phyloP scores from a whole-genome alignment of 208 protist species.

The Phytomonas sp. region DNA sequence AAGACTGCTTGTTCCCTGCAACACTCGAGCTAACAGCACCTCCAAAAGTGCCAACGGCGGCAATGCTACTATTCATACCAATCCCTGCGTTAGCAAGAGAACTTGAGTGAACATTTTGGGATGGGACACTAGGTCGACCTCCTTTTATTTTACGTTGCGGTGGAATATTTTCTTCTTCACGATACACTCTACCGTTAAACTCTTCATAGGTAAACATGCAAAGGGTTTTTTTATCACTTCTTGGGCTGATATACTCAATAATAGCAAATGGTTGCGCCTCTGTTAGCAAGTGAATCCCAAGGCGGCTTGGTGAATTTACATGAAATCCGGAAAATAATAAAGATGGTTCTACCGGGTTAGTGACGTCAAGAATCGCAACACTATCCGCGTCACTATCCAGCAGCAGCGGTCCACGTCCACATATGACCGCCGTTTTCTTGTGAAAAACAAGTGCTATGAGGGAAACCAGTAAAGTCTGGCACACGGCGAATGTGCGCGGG shows the following conservation, averaged over 20 bases:
- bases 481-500: slow-evolving; percentile 39
- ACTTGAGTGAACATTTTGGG: not conserved
- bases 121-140: not conserved
- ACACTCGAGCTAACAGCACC: not conserved
- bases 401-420: slow-evolving; percentile 45
- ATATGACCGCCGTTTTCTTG: slow-evolving; percentile 58
- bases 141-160: not conserved
- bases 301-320: not conserved
- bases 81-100: slow-evolving; percentile 2
- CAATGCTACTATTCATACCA: not conserved
- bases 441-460: slow-evolving; percentile 63
- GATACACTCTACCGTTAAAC: slow-evolving; percentile 7
- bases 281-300: not conserved
- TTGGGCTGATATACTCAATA: not conserved
- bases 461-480: slow-evolving; percentile 27
- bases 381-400: slow-evolving; percentile 25
- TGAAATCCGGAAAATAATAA: slow-evolving; percentile 41
- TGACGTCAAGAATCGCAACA: slow-evolving; percentile 64
- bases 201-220: slow-evolving; percentile 69
- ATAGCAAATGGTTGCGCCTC: not conserved
- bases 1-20: not conserved
- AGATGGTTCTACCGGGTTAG: slow-evolving; percentile 35
- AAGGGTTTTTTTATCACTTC: slow-evolving; percentile 25
- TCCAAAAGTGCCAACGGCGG: not conserved
- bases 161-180: not conserved